Conservation (phyloP, 2,329 filamentous ascomycete species). For the Phaeosphaeria sp. region DNA sequence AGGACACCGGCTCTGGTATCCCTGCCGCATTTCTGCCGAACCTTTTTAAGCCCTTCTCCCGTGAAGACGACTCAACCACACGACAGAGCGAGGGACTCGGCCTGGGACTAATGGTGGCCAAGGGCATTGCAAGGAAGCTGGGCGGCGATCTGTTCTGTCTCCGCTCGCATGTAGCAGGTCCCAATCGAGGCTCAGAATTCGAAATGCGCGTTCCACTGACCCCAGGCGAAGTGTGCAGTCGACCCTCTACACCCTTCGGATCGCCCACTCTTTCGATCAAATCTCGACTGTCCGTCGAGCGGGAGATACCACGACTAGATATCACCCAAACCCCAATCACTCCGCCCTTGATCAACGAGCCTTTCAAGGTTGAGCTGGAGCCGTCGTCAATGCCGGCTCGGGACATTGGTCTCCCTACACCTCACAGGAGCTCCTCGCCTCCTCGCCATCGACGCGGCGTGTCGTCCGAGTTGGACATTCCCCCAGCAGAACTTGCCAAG, state of each 20-base stretch:
- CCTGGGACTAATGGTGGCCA: constrained; percentile 74
- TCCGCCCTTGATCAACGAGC: constrained; percentile 35
- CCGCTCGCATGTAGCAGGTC: constrained; percentile 67
- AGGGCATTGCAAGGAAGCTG: constrained; percentile 72
- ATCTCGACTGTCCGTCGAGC: constrained; percentile 40
- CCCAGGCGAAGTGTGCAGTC: constrained; percentile 58
- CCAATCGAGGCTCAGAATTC: constrained; percentile 70
- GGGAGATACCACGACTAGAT: constrained; percentile 27
- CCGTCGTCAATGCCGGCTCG: constrained; percentile 13
- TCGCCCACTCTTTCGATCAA: constrained; percentile 50
- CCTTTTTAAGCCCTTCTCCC: constrained; percentile 73
- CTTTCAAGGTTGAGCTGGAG: constrained; percentile 24
- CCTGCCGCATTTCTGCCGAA: constrained; percentile 69
- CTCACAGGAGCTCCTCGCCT: constrained; percentile 38
- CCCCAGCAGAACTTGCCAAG: constrained; percentile 56
- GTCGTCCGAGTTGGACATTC: constrained; percentile 29
- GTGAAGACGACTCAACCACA: constrained; percentile 72
- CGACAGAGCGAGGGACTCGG: constrained; percentile 72
- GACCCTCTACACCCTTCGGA: constrained; percentile 59
- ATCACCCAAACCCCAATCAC: constrained; percentile 31
- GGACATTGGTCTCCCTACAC: constrained; percentile 32
- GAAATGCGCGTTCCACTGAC: constrained; percentile 70
- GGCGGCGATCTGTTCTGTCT: constrained; percentile 72
- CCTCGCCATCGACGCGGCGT: constrained; percentile 26
- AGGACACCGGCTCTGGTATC: constrained; percentile 73